Conservation (phyloP, 495 filamentous ascomycete genomes). For the Lophium mytilinum region DNA sequence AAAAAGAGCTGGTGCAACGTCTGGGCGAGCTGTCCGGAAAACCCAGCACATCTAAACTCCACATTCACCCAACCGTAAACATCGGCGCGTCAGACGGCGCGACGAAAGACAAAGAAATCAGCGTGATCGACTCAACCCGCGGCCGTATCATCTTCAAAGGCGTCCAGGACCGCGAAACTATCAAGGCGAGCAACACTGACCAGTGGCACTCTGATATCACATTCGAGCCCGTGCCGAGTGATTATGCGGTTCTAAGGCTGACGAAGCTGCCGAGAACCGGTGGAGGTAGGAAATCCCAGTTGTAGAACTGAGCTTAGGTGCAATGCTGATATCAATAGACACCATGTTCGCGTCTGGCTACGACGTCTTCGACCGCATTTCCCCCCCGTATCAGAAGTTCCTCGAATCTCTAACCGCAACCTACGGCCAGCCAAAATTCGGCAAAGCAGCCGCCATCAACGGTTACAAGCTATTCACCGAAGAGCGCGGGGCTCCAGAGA, state of each 20-base stretch:
- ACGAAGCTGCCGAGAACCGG: constrained; percentile 56
- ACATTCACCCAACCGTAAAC: constrained; percentile 67
- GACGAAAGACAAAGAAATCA: constrained; percentile 61
- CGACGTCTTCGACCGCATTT: constrained; percentile 67
- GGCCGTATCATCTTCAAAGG: constrained; percentile 39
- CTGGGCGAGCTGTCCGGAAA: constrained; percentile 56
- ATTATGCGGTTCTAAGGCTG: constrained; percentile 36
- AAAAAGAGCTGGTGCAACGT: constrained; percentile 59
- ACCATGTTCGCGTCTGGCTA: constrained; percentile 69
- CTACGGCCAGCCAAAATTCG: constrained; percentile 53
- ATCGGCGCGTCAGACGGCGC: constrained; percentile 48
- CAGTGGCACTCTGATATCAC: constrained; percentile 34
- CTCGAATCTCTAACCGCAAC: constrained; percentile 59
- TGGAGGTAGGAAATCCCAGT: constrained; percentile 43
- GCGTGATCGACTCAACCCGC: constrained; percentile 56
- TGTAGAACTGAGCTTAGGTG: too few species aligned
- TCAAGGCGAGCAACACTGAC: constrained; percentile 22
- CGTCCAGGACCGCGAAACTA: constrained; percentile 25
- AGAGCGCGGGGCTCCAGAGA: constrained; percentile 56
- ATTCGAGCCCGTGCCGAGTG: constrained; percentile 32
- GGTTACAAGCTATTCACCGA: constrained; percentile 47
- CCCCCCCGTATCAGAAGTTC: constrained; percentile 53
- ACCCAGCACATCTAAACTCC: constrained; percentile 41
- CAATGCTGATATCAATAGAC: constrained; percentile 33
- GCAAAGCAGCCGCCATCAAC: constrained; percentile 45